Conservation (phyloP, 2,329 filamentous ascomycete genomes). For the Penicillium sp. region DNA sequence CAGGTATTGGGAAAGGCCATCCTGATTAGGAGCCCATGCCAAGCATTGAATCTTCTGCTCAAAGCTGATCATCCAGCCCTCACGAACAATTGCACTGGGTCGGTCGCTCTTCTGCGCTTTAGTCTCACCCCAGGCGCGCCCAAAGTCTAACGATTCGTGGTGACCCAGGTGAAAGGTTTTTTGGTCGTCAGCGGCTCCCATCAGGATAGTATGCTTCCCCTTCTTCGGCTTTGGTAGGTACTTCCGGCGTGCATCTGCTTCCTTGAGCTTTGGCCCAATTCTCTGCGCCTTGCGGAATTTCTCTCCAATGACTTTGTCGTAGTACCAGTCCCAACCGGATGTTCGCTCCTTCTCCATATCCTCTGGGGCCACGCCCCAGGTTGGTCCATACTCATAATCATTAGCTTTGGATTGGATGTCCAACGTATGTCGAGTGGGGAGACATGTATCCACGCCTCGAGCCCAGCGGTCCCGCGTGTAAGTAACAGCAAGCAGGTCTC, state of each 20-base stretch:
- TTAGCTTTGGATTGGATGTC: constrained; percentile 29
- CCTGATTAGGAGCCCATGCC: constrained; percentile 50
- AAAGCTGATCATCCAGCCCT: constrained; percentile 60
- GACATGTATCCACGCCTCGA: constrained; percentile 47
- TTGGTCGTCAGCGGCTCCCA: constrained; percentile 53
- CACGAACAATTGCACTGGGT: constrained; percentile 29
- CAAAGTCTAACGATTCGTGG: constrained; percentile 48
- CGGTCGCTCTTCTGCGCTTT: constrained; percentile 11
- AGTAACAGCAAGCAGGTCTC: constrained; percentile 53
- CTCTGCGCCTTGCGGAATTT: constrained; percentile 49
- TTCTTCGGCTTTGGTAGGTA: constrained; percentile 46
- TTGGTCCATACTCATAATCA: constrained; percentile 44
- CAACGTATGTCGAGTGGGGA: constrained; percentile 51
- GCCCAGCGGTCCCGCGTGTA: constrained; percentile 55
- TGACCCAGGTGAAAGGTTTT: constrained; percentile 46
- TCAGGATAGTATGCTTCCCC: constrained; percentile 48
- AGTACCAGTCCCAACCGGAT: constrained; percentile 58
- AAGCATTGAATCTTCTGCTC: constrained; percentile 56
- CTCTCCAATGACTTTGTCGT: constrained; percentile 42
- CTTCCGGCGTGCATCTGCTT: constrained; percentile 36
- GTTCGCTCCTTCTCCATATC: constrained; percentile 49
- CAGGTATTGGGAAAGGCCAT: constrained; percentile 57
- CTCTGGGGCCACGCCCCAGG: constrained; percentile 47
- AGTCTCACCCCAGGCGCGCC: constrained; percentile 45
- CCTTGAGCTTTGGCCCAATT: constrained; percentile 33